Evolutionary conservation across 441 rosid species (phyloP), one percentile per base, ranked within the genome.

Genomic region (Populus hybrid): DNA sequence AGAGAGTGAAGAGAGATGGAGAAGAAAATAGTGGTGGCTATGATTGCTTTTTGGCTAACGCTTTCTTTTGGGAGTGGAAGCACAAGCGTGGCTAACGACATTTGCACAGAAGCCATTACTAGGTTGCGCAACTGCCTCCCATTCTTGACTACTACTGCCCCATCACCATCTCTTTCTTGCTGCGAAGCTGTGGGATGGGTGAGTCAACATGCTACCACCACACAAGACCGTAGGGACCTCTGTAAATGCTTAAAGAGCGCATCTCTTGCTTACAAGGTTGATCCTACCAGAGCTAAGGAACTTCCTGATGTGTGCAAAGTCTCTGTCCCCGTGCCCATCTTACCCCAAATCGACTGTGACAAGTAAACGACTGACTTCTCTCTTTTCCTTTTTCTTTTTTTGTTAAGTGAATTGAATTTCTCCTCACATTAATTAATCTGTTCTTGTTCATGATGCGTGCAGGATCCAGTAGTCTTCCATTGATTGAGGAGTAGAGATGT

Each of bases 281-380:
- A 66, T 4, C 21, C 69, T 53, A 61, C 20, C 3, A 78, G 42
- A 69, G 80, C 82, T 59, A 76, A 76, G 76, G 74, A 68, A 4
- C 61, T 78, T 42, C 86, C 83, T 20, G 28, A 56, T 11, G 8
- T 26, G 7, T 83, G 83, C 56, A 59, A 76, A 40, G 64, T 83
- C 18, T 9, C 68, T 33, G 65, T 76, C 20, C 76, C 78, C 0
- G 83, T 75, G 40, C 81, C 85, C 3, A 50, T 80, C 64, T 71
- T 26, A 42, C 83, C 81, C 1, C 1, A 4, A 1, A 29, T 77
- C n/a, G 81, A 83, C 56, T 83, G 83, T 64, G 66, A 59, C 85
- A 74, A 61, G 85, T 83, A 71, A 72, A 70, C 10, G 11, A 4
- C 6, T n/a, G 4, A 26, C 29, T 64, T 9, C 28, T 64, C 28